Evolutionary conservation across 768 basidiomycete species (phyloP).

Genomic region (Naganishia antarctica): DNA sequence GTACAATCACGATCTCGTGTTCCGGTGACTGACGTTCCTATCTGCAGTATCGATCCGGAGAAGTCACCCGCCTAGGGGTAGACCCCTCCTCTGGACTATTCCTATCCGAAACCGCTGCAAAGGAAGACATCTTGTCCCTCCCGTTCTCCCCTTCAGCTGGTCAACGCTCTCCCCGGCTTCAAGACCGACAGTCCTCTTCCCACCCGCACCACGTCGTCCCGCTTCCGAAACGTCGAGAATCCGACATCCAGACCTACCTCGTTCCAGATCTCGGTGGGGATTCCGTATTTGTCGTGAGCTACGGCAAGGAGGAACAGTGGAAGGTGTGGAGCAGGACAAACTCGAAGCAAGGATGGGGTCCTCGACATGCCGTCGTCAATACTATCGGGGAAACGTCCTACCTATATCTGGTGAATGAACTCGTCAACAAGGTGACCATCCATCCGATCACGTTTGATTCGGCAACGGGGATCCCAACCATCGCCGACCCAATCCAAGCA

Average conservation of each 20-base stretch:
- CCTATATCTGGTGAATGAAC: constrained; percentile 20
- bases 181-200: constrained; percentile 14
- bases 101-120: neutral
- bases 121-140: neutral
- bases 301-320: constrained; percentile 3
- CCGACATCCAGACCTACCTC: constrained; percentile 12
- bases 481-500: neutral
- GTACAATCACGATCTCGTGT: too few relatives aligned
- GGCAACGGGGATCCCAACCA: neutral
- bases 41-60: constrained; percentile 19
- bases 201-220: constrained; percentile 21
- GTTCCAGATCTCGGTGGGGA: constrained; percentile 17
- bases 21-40: neutral
- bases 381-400: neutral
- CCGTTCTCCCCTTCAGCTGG: neutral
- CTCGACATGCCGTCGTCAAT: constrained; percentile 17
- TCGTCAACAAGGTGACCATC: constrained; percentile 10
- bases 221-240: neutral
- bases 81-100: constrained; percentile 19
- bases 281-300: constrained; percentile 16
- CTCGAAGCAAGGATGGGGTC: constrained; percentile 8
- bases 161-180: neutral
- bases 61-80: constrained; percentile 1
- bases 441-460: constrained; percentile 5
- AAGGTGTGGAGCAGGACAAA: neutral